Evolutionary conservation across 2,329 filamentous ascomycete genomes (phyloP), one percentile per base, ranked within the genome.

Genomic region (Exophiala calicioides): DNA sequence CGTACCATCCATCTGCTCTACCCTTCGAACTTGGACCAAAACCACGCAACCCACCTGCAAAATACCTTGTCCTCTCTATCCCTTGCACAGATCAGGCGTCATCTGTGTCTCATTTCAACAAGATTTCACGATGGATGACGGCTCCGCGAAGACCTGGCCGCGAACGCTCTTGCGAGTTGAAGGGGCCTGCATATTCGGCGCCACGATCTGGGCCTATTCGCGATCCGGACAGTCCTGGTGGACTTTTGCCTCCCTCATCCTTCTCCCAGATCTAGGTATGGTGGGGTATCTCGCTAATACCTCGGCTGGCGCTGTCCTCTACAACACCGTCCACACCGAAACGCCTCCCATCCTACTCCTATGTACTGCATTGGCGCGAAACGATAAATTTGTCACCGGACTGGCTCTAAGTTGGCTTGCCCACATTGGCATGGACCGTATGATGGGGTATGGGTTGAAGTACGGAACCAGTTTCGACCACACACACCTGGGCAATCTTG

Each of bases 381-480:
- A 44, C 24, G 31, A 41, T 29, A 52, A 51, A 29, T 16, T 35
- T 6, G 12, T 33, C 29, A 36, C 44, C n/a, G 43, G 47, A 10
- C 9, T 39, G 19, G 42, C 43, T 16, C 30, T 47, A 7, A 40
- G 26, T 21, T 55, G 52, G 52, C 52, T 45, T 5, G 44, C 49
- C 5, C 52, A 55, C 23, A 49, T 52, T 26, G 49, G 49, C 18
- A 52, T 52, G 49, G 49, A 52, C 20, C 49, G 49, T 16, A 52
- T 52, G 49, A 15, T 49, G 23, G 49, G 49, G 12, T 44, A 21
- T 41, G 49, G 49, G 13, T 19, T 49, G 15, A 52, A 52, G 39
- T 52, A 52, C 32, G 49, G 39, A 10, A 52, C 39, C 18, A 16
- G 44, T 23, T 52, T 52, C 23, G 34, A 40, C 16, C 49, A 52